Evolutionary conservation across 768 basidiomycete genomes (phyloP).

Genomic region (Sarcodon aspratus): DNA sequence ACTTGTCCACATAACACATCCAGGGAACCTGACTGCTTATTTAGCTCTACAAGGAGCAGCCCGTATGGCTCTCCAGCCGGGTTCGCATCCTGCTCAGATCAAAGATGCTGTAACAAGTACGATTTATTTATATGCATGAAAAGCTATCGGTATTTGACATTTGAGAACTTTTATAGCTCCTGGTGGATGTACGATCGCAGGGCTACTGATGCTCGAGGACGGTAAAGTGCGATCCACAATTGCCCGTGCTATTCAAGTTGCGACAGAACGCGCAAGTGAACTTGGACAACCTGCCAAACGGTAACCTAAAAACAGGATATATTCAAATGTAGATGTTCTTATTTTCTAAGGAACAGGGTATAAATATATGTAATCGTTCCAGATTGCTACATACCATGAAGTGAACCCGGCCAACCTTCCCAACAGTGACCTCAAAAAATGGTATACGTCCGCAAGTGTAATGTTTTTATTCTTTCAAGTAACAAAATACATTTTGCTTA

Average conservation of each 20-base stretch:
- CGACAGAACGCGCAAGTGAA: constrained; percentile 81
- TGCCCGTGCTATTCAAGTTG: constrained; percentile 88
- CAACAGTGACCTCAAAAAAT: too few species aligned
- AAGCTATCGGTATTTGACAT: background rate
- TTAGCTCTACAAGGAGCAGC: constrained; percentile 93
- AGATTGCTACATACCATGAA: too few species aligned
- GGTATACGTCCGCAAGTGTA: too few species aligned
- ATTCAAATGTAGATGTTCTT: background rate
- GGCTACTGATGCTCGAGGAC: constrained; percentile 90
- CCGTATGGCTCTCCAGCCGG: constrained; percentile 83
- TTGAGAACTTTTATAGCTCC: constrained; percentile 49
- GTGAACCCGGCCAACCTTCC: background rate
- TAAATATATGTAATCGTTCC: background rate
- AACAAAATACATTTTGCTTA: too few species aligned
- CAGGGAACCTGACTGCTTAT: background rate
- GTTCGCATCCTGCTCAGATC: constrained; percentile 89
- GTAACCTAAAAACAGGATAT: constrained; percentile 8
- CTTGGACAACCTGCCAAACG: constrained; percentile 63
- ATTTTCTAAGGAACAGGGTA: background rate
- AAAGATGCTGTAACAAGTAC: constrained; percentile 96
- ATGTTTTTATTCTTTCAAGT: too few species aligned
- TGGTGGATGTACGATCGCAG: constrained; percentile 96
- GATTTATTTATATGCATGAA: constrained; percentile 14
- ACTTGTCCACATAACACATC: background rate
- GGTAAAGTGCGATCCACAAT: constrained; percentile 89